These are phyloP conservation scores for Kandelia obovata DNA, from an alignment of 345 rosid species.

Conservation along the genomic window DNA sequence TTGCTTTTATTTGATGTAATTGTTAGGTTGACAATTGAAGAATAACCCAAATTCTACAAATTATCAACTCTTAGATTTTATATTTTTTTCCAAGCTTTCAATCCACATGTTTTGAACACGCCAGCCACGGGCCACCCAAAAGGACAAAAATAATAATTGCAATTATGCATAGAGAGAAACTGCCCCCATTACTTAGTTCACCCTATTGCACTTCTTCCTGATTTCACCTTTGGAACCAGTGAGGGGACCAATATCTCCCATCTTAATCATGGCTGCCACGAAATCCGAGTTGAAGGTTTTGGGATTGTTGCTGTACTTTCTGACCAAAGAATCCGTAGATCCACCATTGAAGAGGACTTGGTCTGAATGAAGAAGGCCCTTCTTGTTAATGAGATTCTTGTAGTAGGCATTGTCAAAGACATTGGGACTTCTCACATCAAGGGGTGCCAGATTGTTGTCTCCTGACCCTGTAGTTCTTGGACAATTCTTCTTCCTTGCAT, in stretches of 20 bases:
- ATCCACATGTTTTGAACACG: no score
- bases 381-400: constrained; percentile 55
- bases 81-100: no score
- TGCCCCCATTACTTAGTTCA: constrained; percentile 1
- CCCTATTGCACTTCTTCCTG: constrained; percentile 17
- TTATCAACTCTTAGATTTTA: no score
- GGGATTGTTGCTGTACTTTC: constrained; percentile 6
- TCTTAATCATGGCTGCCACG: constrained; percentile 24
- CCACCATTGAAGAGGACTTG: constrained; percentile 73
- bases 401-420: constrained; percentile 65
- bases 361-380: constrained; percentile 75
- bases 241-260: constrained; percentile 26
- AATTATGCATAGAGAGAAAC: not conserved
- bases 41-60: no score
- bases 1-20: no score
- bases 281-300: constrained; percentile 15
- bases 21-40: no score
- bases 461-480: constrained; percentile 50
- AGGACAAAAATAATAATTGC: no score
- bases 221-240: constrained; percentile 25
- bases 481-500: constrained; percentile 37
- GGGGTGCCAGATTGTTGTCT: constrained; percentile 61
- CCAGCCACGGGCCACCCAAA: no score
- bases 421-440: constrained; percentile 52
- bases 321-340: constrained; percentile 19